Conservation (phyloP, 768 basidiomycete species). For the Lyophyllum atratum region DNA sequence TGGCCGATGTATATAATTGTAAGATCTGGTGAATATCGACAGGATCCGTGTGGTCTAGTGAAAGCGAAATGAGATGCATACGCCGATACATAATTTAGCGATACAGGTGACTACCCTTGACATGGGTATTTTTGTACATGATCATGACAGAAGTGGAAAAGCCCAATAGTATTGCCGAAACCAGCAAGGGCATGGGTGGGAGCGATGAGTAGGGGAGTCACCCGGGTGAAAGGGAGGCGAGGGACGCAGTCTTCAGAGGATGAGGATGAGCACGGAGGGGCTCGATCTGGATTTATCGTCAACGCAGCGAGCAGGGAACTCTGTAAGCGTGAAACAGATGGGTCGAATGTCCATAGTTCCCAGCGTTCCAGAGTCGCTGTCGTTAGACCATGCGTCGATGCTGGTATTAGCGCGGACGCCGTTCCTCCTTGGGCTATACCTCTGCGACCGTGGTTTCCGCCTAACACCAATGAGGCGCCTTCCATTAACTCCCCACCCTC, state of each 20-base stretch:
- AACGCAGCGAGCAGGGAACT: constrained; percentile 55
- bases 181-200: constrained; percentile 62
- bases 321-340: constrained; percentile 45
- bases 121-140: neutral
- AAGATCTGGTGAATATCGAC: neutral
- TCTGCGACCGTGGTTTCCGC: constrained; percentile 54
- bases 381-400: constrained; percentile 50
- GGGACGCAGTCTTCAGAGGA: constrained; percentile 38
- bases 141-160: constrained; percentile 43
- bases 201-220: constrained; percentile 56
- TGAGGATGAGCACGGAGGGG: constrained; percentile 21
- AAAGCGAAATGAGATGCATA: neutral
- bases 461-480: constrained; percentile 70
- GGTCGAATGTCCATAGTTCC: constrained; percentile 83
- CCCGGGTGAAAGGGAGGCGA: constrained; percentile 80
- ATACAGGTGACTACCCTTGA: neutral
- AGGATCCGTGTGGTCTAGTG: neutral
- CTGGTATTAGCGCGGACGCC: constrained; percentile 4
- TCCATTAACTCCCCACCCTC: constrained; percentile 70
- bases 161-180: constrained; percentile 76
- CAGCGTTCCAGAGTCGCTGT: constrained; percentile 72
- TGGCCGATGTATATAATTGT: neutral
- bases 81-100: neutral
- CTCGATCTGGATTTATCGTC: constrained; percentile 21
- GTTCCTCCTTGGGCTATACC: constrained; percentile 29